phyloP scores from a whole-genome alignment of 805 yeast species.

The Candida arabinofermentans region DNA sequence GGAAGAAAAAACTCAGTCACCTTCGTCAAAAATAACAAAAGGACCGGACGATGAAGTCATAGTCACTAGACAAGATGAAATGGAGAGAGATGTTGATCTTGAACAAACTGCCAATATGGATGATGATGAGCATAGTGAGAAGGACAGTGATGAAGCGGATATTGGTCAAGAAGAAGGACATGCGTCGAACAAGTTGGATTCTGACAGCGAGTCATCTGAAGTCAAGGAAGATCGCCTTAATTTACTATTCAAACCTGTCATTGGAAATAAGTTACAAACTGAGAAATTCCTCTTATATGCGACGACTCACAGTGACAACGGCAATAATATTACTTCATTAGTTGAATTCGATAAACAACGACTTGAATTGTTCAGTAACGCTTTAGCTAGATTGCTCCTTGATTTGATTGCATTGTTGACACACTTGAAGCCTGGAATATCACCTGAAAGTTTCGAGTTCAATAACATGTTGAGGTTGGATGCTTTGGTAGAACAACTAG shows the following conservation, averaged over 20 bases:
- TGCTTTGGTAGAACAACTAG: constrained; percentile 8
- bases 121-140: not conserved
- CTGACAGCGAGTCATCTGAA: no score
- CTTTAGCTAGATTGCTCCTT: constrained; percentile 18
- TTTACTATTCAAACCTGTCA: constrained; percentile 6
- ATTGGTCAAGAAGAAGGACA: not conserved
- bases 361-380: constrained; percentile 14
- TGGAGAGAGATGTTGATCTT: not conserved
- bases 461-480: constrained; percentile 19
- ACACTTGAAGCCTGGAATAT: constrained; percentile 1
- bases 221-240: not conserved
- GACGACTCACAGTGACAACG: constrained; percentile 3
- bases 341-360: constrained; percentile 16
- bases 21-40: not conserved
- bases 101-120: not conserved
- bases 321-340: constrained; percentile 7
- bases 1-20: not conserved
- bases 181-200: no score
- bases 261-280: constrained; percentile 4
- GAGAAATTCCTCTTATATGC: constrained; percentile 7
- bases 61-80: not conserved
- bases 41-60: constrained; percentile 1
- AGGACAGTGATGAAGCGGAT: not conserved
- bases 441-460: constrained; percentile 6
- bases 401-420: constrained; percentile 14